These are phyloP conservation scores for Colletotrichum melonis DNA, from an alignment of 2,329 filamentous ascomycete species.

Conservation along the genomic window DNA sequence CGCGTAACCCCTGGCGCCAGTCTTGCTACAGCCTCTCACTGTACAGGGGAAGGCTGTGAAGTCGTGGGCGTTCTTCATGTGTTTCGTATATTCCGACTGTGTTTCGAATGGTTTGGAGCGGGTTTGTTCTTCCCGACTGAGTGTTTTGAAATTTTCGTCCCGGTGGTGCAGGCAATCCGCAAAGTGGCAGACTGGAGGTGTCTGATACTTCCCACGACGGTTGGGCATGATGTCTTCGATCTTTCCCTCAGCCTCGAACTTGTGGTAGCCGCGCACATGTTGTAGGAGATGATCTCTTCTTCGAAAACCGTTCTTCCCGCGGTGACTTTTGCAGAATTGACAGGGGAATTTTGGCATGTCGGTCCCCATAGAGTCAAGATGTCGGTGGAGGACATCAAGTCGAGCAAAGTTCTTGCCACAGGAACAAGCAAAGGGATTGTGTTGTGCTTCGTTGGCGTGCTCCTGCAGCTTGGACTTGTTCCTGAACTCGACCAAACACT, in stretches of 20 bases:
- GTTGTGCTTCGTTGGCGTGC: conserved; percentile 31
- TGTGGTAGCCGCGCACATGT: conserved; percentile 50
- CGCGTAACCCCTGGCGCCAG: conserved; percentile 40
- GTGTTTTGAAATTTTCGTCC: conserved; percentile 20
- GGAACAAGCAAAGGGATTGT: conserved; percentile 36
- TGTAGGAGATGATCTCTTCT: conserved; percentile 51
- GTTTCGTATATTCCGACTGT: conserved; percentile 44
- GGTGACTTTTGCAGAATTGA: conserved; percentile 44
- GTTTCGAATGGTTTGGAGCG: conserved; percentile 35
- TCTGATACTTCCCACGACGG: not conserved
- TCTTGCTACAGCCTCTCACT: conserved; percentile 42
- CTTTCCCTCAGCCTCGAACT: conserved; percentile 40
- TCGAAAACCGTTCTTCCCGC: conserved; percentile 46
- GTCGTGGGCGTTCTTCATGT: conserved; percentile 50
- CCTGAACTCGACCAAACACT: conserved; percentile 16
- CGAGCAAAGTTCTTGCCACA: conserved; percentile 43
- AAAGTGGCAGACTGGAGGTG: conserved; percentile 37
- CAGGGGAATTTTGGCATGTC: conserved; percentile 42
- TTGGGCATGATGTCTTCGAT: not conserved
- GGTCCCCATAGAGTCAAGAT: conserved; percentile 38
- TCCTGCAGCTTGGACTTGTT: not conserved
- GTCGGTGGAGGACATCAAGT: conserved; percentile 41
- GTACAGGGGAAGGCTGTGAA: conserved; percentile 44
- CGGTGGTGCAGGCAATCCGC: conserved; percentile 39
- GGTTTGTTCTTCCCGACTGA: conserved; percentile 24